Base-by-base conservation (phyloP, 1,139 yeast species). In the Magnusiomyces suaveolens region DNA sequence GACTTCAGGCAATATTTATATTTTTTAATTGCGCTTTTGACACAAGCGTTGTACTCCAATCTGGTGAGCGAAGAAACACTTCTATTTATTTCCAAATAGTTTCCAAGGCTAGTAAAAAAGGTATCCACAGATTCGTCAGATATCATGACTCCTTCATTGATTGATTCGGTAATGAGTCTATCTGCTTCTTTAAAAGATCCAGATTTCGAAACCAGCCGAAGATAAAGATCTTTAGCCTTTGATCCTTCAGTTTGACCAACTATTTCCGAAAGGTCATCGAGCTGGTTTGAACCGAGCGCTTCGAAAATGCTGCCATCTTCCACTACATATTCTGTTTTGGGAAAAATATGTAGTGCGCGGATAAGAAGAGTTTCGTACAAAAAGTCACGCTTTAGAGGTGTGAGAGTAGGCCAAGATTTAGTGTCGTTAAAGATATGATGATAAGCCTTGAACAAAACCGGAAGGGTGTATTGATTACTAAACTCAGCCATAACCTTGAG, bases 181-280 rank as follows among this genome's bases (percentile, higher is more conserved):
- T 63, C 63, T 8, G 71, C 66, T 12, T 53, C 54, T 3, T 60
- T 62, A 8, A 66, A 55, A 2, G 67, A 50, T 23, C 70, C 70
- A 32, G 66, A 60, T 33, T 59, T 56, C 2, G 68, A 62, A 2
- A 63, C 60, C 16, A 69, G 59, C 29, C 61, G 63, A 52, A 69
- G 59, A 57, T 65, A 58, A 53, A 63, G 54, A 51, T 66, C 70
- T 26, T 63, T 61, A 36, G 63, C 44, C 10, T 51, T 52, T 10
- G 54, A 14, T 52, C 59, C 21, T 29, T 41, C 43, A 43, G 48
- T 29, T 39, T 50, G 43, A 46, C 52, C 12, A 33, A 50, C 46
- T 20, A 54, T 16, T 26, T 47, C 2, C 24, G 32, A 39, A 52
- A 51, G 52, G 25, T 46, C 39, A 32, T 58, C 60, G 25, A 58